Conservation (phyloP, 257 asterid genomes). For the Craterostigma plantagineum region DNA sequence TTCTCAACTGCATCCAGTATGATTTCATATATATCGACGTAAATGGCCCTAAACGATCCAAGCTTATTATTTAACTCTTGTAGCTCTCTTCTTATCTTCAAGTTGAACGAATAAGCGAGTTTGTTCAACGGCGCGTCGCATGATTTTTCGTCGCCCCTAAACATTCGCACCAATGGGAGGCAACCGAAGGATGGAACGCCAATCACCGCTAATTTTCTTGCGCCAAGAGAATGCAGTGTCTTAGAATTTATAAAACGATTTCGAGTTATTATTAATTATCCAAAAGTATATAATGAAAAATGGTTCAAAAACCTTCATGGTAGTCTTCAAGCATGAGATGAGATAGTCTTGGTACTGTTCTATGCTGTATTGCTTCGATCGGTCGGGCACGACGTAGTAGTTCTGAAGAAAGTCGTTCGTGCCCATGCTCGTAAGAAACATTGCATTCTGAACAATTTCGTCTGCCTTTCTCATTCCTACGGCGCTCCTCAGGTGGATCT, state of each 20-base stretch:
- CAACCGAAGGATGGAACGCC: constrained; percentile 39
- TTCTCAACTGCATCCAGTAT: constrained; percentile 14
- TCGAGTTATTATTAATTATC: too few relatives aligned
- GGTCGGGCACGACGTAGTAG: constrained; percentile 21
- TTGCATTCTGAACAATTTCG: constrained; percentile 15
- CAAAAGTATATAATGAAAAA: too few relatives aligned
- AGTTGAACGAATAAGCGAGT: constrained; percentile 23
- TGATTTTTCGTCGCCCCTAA: constrained; percentile 13
- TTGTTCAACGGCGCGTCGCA: constrained; percentile 20
- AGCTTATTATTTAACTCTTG: constrained; percentile 5
- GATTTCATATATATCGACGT: constrained; percentile 17
- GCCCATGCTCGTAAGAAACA: constrained; percentile 27
- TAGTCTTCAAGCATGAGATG: constrained; percentile 17
- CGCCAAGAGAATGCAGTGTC: constrained; percentile 27
- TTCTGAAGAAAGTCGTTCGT: constrained; percentile 33
- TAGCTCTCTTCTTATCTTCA: constrained; percentile 14
- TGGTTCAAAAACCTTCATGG: constrained; percentile 20
- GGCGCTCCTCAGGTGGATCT: constrained; percentile 16
- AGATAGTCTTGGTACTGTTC: constrained; percentile 23
- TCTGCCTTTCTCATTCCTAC: constrained; percentile 22
- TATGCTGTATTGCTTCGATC: constrained; percentile 20
- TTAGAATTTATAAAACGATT: not conserved
- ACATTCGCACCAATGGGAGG: constrained; percentile 18
- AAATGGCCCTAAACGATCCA: constrained; percentile 11
- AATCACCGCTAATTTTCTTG: constrained; percentile 24